Conservation (phyloP, 306 rosid species). For the Quercus alba region DNA sequence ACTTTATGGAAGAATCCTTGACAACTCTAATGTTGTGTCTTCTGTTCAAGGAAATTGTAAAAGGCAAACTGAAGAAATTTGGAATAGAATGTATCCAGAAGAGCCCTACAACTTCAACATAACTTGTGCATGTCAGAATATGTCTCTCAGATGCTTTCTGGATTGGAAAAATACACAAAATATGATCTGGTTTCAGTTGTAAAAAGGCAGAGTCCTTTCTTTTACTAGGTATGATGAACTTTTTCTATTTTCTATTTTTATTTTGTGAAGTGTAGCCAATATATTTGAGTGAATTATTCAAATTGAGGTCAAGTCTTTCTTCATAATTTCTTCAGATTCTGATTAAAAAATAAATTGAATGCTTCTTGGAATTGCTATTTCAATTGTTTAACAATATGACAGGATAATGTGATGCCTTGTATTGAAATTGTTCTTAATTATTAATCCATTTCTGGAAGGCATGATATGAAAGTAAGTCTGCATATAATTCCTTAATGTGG, state of each 20-base stretch:
- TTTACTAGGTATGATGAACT: slow-evolving; percentile 62
- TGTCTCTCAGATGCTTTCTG: slow-evolving; percentile 30
- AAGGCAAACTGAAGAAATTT: slow-evolving; percentile 62
- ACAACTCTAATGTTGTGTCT: slow-evolving; percentile 72
- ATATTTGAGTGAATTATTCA: not conserved
- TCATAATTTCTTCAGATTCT: not conserved
- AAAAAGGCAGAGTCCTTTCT: slow-evolving; percentile 84
- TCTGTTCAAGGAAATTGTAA: slow-evolving; percentile 50
- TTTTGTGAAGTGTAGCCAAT: slow-evolving; percentile 13
- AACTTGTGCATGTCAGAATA: slow-evolving; percentile 31
- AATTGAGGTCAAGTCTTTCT: not conserved
- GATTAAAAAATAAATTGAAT: not conserved
- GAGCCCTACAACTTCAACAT: slow-evolving; percentile 67
- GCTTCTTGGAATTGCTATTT: not conserved
- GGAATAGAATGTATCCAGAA: slow-evolving; percentile 67
- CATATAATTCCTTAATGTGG: not conserved
- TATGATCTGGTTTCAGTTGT: slow-evolving; percentile 85
- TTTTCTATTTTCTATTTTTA: not conserved
- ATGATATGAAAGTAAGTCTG: slow-evolving; percentile 8
- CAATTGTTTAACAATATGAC: not conserved
- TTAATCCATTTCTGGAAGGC: not conserved
- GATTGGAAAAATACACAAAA: slow-evolving; percentile 57
- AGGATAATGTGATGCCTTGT: not conserved
- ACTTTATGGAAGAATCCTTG: slow-evolving; percentile 72
- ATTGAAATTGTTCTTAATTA: not conserved